These are phyloP conservation scores for Blyttiomyces sp. DNA, from an alignment of 371 early-diverging fungal genomes.

Conservation along the genomic window DNA sequence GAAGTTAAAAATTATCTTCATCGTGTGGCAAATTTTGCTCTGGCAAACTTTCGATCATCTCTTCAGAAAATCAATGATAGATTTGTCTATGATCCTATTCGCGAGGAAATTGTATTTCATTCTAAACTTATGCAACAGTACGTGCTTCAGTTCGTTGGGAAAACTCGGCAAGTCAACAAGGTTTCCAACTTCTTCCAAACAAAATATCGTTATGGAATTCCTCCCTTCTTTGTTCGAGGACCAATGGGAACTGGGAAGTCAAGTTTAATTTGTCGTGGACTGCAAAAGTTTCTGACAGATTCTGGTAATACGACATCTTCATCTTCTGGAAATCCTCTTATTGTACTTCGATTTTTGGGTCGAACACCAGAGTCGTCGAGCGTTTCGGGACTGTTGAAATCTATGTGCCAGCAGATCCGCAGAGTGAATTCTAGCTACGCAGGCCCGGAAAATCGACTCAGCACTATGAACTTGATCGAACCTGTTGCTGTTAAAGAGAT, in stretches of 20 bases:
- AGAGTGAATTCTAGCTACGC: background rate
- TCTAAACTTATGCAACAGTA: background rate
- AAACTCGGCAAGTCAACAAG: slow-evolving; percentile 14
- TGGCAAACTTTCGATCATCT: no score
- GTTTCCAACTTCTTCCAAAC: slow-evolving; percentile 16
- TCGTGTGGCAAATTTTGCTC: no score
- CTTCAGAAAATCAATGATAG: slow-evolving; percentile 13
- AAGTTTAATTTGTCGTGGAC: slow-evolving; percentile 14
- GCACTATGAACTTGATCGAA: background rate
- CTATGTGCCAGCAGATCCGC: slow-evolving; percentile 21
- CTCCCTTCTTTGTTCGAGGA: slow-evolving; percentile 14
- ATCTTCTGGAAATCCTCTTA: background rate
- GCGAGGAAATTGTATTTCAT: slow-evolving; percentile 19
- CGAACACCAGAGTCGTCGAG: slow-evolving; percentile 14
- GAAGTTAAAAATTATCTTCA: no score
- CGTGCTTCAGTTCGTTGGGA: slow-evolving; percentile 7
- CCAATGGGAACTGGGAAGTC: slow-evolving; percentile 11
- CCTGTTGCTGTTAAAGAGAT: background rate
- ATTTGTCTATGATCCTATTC: slow-evolving; percentile 8
- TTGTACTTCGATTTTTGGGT: slow-evolving; percentile 16
- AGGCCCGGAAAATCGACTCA: no score
- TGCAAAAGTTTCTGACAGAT: slow-evolving; percentile 4
- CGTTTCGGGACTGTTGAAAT: slow-evolving; percentile 1
- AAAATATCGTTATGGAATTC: slow-evolving; percentile 14
- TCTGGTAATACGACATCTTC: background rate